Evolutionary conservation across 1,284 basidiomycete species (phyloP), one percentile per base, ranked within the genome.

Genomic region (Apiotrichum akiyoshidainum): DNA sequence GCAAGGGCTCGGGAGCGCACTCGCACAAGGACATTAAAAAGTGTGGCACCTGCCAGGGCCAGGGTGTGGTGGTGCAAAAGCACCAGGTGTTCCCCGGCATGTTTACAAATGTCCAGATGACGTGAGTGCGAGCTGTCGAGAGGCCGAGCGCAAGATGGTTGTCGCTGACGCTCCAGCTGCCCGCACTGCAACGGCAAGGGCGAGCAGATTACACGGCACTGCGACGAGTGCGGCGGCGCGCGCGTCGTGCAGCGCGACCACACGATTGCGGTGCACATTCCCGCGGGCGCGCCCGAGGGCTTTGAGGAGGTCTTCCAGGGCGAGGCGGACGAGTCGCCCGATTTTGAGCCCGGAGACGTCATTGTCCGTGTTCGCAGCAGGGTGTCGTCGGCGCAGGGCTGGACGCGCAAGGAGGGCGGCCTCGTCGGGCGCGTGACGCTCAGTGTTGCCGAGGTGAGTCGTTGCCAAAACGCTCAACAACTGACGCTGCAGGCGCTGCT

Each of bases 31-130:
- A 96, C 71, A 89, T 97, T 35, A 87, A 91, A 65, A 83, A 83
- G 19, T 97, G 93, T 72, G 74, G 83, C 5, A 83, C 83, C 12
- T 97, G 93, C 72, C 83, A 84, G 48, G 93, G 93, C n/a, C 82
- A 86, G 57, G 93, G 93, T 44, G 83, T 93, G 57, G 87, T 89
- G 68, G 77, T 95, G 34, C 84, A 87, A 57, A 87, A 91, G 57
- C 92, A 95, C 74, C 93, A 93, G 81, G 89, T 97, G 65, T 92
- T 94, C 81, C 92, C 92, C 1, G 92, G 92, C 22, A 94, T 95
- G 92, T 89, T 88, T 69, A 89, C 74, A 17, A 77, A 78, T 57
- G 71, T 78, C 12, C 76, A 78, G 65, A 71, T 76, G 68, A 65
- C 68, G 74, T 79, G 61, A 68, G 77, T 74, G 22, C 11, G 14